These are phyloP conservation scores for Coemansia sp. DNA, from an alignment of 192 early-diverging fungal species.

Conservation along the genomic window DNA sequence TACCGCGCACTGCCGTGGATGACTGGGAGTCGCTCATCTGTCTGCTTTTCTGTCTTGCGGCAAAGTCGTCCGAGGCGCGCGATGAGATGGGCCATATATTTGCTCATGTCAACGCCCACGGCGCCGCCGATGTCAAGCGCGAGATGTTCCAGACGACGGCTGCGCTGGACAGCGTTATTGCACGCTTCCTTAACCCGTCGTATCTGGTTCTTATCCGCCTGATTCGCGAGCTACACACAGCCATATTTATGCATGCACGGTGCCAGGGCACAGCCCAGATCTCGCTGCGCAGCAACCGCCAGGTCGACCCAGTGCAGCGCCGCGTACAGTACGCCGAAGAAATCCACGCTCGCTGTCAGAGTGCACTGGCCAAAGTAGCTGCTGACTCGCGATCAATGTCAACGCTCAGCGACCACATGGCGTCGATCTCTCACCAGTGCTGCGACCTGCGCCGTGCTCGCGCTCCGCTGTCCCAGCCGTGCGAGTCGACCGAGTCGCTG, in stretches of 20 bases:
- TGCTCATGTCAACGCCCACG: slow-evolving; percentile 13
- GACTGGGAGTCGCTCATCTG: slow-evolving; percentile 50
- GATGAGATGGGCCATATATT: slow-evolving; percentile 34
- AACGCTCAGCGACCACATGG: slow-evolving; percentile 22
- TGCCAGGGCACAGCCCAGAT: slow-evolving; percentile 39
- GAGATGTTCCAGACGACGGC: slow-evolving; percentile 27
- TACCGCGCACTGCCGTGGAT: slow-evolving; percentile 41
- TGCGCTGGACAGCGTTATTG: slow-evolving; percentile 29
- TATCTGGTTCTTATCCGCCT: slow-evolving; percentile 24
- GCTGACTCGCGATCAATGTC: slow-evolving; percentile 12
- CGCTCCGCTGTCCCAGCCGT: slow-evolving; percentile 4
- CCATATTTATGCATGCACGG: slow-evolving; percentile 31
- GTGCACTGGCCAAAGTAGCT: slow-evolving; percentile 11
- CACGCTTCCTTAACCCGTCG: slow-evolving; percentile 20
- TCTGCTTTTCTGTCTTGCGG: slow-evolving; percentile 45
- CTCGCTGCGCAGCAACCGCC: slow-evolving; percentile 35
- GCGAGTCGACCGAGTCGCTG: slow-evolving; percentile 21
- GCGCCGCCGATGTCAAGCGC: slow-evolving; percentile 37
- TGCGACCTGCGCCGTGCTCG: slow-evolving; percentile 12
- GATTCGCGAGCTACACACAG: slow-evolving; percentile 32
- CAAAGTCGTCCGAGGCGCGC: slow-evolving; percentile 12
- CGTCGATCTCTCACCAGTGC: slow-evolving; percentile 25
- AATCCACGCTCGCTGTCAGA: slow-evolving; percentile 35
- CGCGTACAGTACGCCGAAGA: slow-evolving; percentile 40
- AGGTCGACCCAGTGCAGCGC: slow-evolving; percentile 42